Evolutionary conservation across 2,329 filamentous ascomycete species (phyloP).

Genomic region (Pseudocercospora crystallina): DNA sequence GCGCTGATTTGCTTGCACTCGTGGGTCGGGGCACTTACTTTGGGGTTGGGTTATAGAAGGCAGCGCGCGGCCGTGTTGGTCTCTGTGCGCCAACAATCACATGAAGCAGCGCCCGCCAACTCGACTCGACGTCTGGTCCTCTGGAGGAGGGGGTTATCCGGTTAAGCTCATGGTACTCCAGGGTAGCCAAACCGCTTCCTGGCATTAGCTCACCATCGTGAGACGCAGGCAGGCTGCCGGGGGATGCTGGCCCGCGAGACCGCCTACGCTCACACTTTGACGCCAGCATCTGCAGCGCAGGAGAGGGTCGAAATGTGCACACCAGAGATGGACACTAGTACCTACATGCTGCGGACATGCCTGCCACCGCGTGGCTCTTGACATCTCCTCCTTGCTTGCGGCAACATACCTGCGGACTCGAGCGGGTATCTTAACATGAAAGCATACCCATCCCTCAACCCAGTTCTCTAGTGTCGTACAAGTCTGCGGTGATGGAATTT

Average conservation of each 20-base stretch:
- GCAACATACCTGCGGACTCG: slow-evolving; percentile 24
- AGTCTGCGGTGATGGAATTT: slow-evolving; percentile 24
- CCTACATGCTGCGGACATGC: slow-evolving; percentile 16
- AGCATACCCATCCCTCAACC: slow-evolving; percentile 20
- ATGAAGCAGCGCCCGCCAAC: too few relatives aligned
- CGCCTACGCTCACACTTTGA: slow-evolving; percentile 7
- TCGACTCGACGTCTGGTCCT: too few relatives aligned
- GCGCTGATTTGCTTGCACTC: too few relatives aligned
- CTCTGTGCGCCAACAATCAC: too few relatives aligned
- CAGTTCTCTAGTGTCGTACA: slow-evolving; percentile 22
- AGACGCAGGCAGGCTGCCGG: slow-evolving; percentile 6
- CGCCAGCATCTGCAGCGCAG: slow-evolving; percentile 17
- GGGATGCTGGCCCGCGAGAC: slow-evolving; percentile 5
- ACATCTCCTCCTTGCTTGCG: slow-evolving; percentile 27
- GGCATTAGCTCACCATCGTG: slow-evolving; percentile 13
- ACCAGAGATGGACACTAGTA: slow-evolving; percentile 12
- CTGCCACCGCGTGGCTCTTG: slow-evolving; percentile 24
- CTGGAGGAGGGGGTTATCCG: too few relatives aligned
- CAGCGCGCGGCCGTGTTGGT: too few relatives aligned
- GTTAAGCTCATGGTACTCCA: slow-evolving; percentile 2
- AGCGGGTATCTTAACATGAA: slow-evolving; percentile 24
- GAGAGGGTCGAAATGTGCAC: slow-evolving; percentile 15
- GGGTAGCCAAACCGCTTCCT: slow-evolving; percentile 1
- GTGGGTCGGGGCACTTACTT: too few relatives aligned
- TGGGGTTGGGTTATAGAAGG: too few relatives aligned